Conservation (phyloP, 306 rosid genomes). For the Medicago ruthenica region DNA sequence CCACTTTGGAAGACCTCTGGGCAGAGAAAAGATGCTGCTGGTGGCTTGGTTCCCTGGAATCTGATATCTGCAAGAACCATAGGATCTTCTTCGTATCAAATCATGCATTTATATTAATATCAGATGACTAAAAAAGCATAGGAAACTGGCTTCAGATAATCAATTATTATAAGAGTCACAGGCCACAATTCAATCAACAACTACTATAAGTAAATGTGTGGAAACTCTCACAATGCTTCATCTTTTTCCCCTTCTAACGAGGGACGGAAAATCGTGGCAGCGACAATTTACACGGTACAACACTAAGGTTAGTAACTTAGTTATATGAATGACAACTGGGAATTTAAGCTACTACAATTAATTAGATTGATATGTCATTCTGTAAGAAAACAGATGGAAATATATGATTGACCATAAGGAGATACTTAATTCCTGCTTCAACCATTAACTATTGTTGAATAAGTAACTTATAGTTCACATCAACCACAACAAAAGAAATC, state of each 20-base stretch:
- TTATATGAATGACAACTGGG: background rate
- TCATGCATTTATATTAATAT: slow-evolving; percentile 20
- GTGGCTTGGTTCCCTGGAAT: slow-evolving; percentile 54
- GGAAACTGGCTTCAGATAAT: slow-evolving; percentile 19
- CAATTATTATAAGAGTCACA: slow-evolving; percentile 7
- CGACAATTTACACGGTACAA: background rate
- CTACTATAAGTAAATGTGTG: background rate
- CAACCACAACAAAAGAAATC: slow-evolving; percentile 35
- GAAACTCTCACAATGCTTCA: background rate
- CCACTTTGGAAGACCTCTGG: slow-evolving; percentile 66
- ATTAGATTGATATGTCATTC: too few relatives aligned
- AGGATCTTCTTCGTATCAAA: slow-evolving; percentile 21
- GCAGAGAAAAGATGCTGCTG: slow-evolving; percentile 66
- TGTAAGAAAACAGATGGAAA: background rate
- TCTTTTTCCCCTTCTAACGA: background rate
- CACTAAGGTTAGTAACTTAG: background rate
- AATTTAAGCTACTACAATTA: background rate
- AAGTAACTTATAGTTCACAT: slow-evolving; percentile 25
- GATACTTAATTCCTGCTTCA: background rate
- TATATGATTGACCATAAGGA: slow-evolving; percentile 20
- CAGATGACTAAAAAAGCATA: slow-evolving; percentile 31
- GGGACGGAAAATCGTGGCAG: background rate
- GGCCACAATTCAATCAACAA: background rate
- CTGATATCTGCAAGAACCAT: slow-evolving; percentile 59
- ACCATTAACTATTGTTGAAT: background rate